These are phyloP conservation scores for Emmonsiellopsis sp. DNA, from an alignment of 2,329 filamentous ascomycete genomes.

Conservation along the genomic window DNA sequence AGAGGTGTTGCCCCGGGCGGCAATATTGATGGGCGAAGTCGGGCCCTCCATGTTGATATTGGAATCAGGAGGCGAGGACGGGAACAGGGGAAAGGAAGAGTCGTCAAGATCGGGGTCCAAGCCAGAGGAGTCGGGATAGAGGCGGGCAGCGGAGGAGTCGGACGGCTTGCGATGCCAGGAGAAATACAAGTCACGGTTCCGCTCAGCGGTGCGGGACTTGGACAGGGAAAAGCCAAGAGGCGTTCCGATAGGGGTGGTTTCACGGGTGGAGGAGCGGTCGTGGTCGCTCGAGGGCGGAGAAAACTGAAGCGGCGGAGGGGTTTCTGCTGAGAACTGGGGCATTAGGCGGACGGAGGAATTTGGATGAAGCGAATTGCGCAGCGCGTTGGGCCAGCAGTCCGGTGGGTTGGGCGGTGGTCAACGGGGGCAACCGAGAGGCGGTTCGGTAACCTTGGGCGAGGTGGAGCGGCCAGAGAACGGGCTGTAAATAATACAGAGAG, in stretches of 20 bases:
- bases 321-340: constrained; percentile 43
- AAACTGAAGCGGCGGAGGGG: constrained; percentile 43
- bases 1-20: constrained; percentile 45
- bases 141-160: constrained; percentile 13
- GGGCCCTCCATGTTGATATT: constrained; percentile 41
- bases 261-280: constrained; percentile 43
- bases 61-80: constrained; percentile 21
- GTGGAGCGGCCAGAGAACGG: background rate
- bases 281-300: constrained; percentile 41
- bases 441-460: constrained; percentile 1
- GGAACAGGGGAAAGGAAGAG: constrained; percentile 32
- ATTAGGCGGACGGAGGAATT: constrained; percentile 29
- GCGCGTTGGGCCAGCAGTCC: background rate
- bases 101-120: constrained; percentile 24
- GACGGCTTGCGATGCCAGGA: constrained; percentile 37
- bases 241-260: constrained; percentile 39
- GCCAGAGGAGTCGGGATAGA: constrained; percentile 15
- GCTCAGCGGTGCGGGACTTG: constrained; percentile 34
- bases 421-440: background rate
- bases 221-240: constrained; percentile 40
- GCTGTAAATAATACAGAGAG: background rate
- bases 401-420: background rate
- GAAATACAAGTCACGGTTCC: constrained; percentile 33
- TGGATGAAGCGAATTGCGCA: constrained; percentile 4
- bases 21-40: constrained; percentile 52